Evolutionary conservation across 2,329 filamentous ascomycete species (phyloP), one percentile per base, ranked within the genome.

Genomic region (Helotiales sp.): DNA sequence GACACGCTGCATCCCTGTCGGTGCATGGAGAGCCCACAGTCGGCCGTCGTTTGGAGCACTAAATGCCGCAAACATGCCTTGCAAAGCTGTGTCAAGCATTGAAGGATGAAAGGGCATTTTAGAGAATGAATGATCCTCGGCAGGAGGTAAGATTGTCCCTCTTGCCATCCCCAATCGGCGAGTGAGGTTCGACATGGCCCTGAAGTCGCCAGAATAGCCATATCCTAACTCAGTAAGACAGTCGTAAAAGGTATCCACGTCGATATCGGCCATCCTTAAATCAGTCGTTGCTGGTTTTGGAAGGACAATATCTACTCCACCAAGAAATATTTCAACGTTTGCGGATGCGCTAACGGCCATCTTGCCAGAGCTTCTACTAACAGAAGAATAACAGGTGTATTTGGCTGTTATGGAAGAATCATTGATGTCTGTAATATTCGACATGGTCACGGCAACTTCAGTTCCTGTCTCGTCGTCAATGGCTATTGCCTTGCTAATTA

Each of bases 61-160:
- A 13, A 13, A 47, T 24, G 61, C 61, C 6, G 36, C 12, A 34
- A 83, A 78, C 0, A 81, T 72, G 0, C 75, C 76, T 54, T 85
- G 82, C 31, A 85, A 76, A 69, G 84, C 78, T 2, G 77, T 71
- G 61, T 85, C 82, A n/a, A 85, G 72, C 0, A 81, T 83, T 2
- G 79, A 76, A 0, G 82, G 82, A 59, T 85, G 82, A 12, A 51
- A 5, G 25, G 34, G 9, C 9, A 44, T 8, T 8, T 10, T 44
- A 8, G 9, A 17, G 9, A 9, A 9, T 15, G 31, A 34, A 9
- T 34, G 9, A 15, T 34, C 9, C 38, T 8, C 19, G 9, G 9
- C 9, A 44, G 38, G 8, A 8, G 8, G 9, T 19, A 22, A 44
- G 8, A 44, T 19, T 10, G 19, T 13, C 9, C 38, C 38, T 13